Conservation (phyloP, 768 basidiomycete genomes). For the Tubosaeta sp. region DNA sequence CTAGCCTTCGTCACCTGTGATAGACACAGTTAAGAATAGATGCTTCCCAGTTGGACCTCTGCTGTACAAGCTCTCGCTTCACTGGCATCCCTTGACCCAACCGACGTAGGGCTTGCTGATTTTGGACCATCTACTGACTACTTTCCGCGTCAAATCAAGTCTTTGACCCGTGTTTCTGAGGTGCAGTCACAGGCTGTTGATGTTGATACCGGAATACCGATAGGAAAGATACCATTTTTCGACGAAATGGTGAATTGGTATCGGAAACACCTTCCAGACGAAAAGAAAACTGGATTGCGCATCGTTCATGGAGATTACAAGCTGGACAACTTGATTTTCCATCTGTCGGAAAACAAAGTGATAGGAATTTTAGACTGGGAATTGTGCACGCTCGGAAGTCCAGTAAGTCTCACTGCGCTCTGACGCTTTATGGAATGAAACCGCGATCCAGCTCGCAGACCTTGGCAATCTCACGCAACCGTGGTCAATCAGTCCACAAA, state of each 20-base stretch:
- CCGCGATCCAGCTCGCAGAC: constrained; percentile 65
- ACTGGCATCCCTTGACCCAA: constrained; percentile 61
- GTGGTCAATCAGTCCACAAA: constrained; percentile 56
- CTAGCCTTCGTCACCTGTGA: constrained; percentile 1
- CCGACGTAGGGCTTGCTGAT: constrained; percentile 58
- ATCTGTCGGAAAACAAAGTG: constrained; percentile 84
- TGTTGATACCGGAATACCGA: constrained; percentile 52
- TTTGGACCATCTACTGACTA: constrained; percentile 78
- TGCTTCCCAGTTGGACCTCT: constrained; percentile 62
- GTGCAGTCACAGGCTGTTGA: constrained; percentile 71
- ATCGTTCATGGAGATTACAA: constrained; percentile 98
- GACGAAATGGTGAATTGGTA: constrained; percentile 77
- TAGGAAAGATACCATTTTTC: constrained; percentile 74
- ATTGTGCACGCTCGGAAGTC: constrained; percentile 89
- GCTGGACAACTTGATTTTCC: constrained; percentile 95
- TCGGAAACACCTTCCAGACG: constrained; percentile 66
- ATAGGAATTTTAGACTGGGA: constrained; percentile 99
- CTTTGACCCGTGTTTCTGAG: constrained; percentile 75
- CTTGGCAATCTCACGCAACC: constrained; percentile 86
- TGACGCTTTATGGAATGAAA: neutral
- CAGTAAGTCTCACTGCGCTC: constrained; percentile 47
- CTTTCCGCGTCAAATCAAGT: constrained; percentile 92
- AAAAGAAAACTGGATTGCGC: constrained; percentile 67
- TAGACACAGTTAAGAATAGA: neutral
- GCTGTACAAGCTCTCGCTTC: constrained; percentile 67